phyloP scores from a whole-genome alignment of 306 rosid species.

The Castanea crenata region DNA sequence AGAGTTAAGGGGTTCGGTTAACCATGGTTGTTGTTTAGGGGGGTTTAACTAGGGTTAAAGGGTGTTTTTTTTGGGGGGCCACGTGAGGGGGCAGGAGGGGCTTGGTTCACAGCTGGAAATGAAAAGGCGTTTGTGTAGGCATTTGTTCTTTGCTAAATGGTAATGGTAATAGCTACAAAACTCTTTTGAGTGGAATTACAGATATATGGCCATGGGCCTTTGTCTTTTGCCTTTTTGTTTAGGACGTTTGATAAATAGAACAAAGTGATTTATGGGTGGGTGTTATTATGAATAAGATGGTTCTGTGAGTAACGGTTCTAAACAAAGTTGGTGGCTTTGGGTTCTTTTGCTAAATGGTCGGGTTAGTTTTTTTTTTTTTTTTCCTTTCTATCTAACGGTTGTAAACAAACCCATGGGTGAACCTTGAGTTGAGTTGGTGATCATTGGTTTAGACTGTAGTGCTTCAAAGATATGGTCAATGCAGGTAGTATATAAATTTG shows the following conservation, averaged over 20 bases:
- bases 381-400: too few species aligned
- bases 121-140: conserved; percentile 28
- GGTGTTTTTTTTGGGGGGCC: not conserved
- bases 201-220: not conserved
- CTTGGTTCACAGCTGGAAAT: conserved; percentile 73
- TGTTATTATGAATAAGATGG: not conserved
- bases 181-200: conserved; percentile 17
- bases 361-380: not conserved
- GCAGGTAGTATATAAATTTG: too few species aligned
- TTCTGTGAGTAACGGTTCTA: not conserved
- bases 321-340: not conserved
- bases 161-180: not conserved
- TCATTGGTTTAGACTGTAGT: too few species aligned
- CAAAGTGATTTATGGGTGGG: not conserved
- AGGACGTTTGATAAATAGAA: not conserved
- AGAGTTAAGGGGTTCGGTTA: conserved; percentile 24
- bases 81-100: conserved; percentile 20
- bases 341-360: too few species aligned
- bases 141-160: conserved; percentile 25
- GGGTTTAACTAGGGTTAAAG: conserved; percentile 38
- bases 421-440: not conserved
- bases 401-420: not conserved
- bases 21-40: conserved; percentile 25
- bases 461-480: too few species aligned
- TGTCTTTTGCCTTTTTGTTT: not conserved